Base-by-base conservation (phyloP, 345 rosid species). In the Eucalyptus urophylla region DNA sequence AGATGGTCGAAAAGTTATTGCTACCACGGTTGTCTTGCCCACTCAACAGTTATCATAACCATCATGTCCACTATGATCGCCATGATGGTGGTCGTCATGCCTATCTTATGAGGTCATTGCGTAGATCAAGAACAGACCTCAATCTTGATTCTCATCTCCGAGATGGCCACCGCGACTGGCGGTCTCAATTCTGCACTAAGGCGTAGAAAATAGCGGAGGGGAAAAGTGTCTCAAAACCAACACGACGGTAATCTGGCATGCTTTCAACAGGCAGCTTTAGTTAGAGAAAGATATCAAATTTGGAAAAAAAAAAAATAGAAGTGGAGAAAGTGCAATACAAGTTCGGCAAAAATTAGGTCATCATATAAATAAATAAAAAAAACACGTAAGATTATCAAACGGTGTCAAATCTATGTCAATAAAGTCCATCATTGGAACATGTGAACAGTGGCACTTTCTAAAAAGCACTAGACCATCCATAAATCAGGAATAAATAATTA, bases 181-280 rank as follows among this genome's bases (percentile, higher is more conserved):
- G 67, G 67, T 27, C 67, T 60, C 67, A 11, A 60, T 60, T 27
- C n/a, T 60, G 31, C 67, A 6, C 31, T 6, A 1, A 29, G 67
- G 14, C 67, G 8, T 27, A 27, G 31, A 12, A 27, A 60, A 27
- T 27, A 12, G 67, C 2, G 8, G 8, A 60, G 16, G 67, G 67
- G 67, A 29, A 12, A 27, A 60, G 67, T 60, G 67, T 5, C 67
- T 27, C 31, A 27, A 25, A 27, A 27, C 33, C 31, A 11, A 60
- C 69, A 14, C 33, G 0, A 12, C 7, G 7, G 76, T 2, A n/a
- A 31, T 13, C 37, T 31, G 0, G 2, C 11, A 6, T 15, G 37
- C 1, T 67, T 15, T 17, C 21, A 4, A 67, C 11, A 2, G 11
- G 80, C 22, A 3, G 5, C 11, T 67, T 31, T n/a, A 8, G 37